A percentile compares a stretch with the other conserved stretches of the same genome.
Evolutionary conservation across 805 yeast genomes (phyloP).

Genomic region (Hemisphaericaspora nanyangensis): DNA sequence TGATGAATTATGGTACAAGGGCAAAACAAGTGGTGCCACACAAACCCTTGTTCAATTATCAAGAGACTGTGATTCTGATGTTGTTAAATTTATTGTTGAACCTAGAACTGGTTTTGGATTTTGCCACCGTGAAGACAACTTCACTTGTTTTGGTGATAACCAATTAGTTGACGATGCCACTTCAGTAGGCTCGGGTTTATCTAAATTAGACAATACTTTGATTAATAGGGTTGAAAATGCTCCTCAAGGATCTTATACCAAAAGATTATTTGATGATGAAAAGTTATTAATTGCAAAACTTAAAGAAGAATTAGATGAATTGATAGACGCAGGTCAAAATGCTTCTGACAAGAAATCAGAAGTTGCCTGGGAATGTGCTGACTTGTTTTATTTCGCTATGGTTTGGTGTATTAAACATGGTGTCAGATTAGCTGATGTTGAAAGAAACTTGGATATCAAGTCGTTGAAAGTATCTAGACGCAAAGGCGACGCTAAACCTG

Average conservation of each 20-base stretch:
- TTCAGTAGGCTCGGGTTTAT: conserved; percentile 62
- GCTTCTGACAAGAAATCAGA: conserved; percentile 27
- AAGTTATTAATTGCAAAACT: conserved; percentile 78
- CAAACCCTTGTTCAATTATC: conserved; percentile 67
- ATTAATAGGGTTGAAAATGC: conserved; percentile 60
- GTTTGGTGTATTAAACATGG: conserved; percentile 62
- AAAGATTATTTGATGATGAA: conserved; percentile 78
- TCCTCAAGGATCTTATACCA: conserved; percentile 93
- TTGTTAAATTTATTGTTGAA: conserved; percentile 79
- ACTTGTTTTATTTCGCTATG: conserved; percentile 59
- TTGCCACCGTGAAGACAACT: conserved; percentile 77
- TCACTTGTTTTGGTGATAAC: conserved; percentile 66
- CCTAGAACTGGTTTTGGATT: conserved; percentile 81
- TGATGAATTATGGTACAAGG: conserved; percentile 93
- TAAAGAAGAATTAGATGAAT: conserved; percentile 94
- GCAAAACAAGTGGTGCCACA: conserved; percentile 94
- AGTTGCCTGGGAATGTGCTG: conserved; percentile 97
- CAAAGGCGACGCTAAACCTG: conserved; percentile 92
- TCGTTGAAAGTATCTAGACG: conserved; percentile 85
- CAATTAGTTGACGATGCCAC: conserved; percentile 24
- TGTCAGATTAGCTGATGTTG: conserved; percentile 76
- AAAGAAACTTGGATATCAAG: conserved; percentile 78
- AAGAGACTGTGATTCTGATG: conserved; percentile 90
- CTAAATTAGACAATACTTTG: conserved; percentile 64
- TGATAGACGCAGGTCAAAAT: conserved; percentile 67